Evolutionary conservation across 306 rosid species (phyloP), one percentile per base, ranked within the genome.

Genomic region (Hylodesmum podocarpum): DNA sequence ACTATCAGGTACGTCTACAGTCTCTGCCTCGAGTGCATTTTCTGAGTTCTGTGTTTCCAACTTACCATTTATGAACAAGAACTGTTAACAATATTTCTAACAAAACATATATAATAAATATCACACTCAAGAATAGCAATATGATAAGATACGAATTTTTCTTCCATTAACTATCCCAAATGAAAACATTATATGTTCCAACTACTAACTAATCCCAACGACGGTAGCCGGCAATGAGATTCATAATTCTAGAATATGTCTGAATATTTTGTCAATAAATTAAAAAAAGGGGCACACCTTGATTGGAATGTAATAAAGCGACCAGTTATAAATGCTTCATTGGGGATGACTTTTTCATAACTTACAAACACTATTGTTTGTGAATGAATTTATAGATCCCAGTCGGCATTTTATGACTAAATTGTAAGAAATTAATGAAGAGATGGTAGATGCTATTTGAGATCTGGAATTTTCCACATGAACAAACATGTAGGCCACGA

Each of bases 221-320:
- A 10, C 73, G 41, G 58, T 36, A 13, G 76, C 65, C 66, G 66
- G 66, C 51, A 54, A 36, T 15, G 8, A 72, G 39, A 54, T n/a
- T 66, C 39, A 13, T 37, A 22, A 12, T 70, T 70, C 19, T 50
- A 50, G 27, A 50, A 3, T 49, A 8, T 46, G 2, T 19, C 49
- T 49, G 55, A 4, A 18, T 6, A 2, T 0, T 12, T 40, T 40
- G n/a, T 40, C 14, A 44, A 44, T n/a, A 15, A 44, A 44, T 44
- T 33, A 18, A 33, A 18, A 15, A 6, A 47, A n/a, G 4, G 4
- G 37, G 6, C 37, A 33, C 3, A 33, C 6, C 6, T 33, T 4
- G n/a, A 49, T 18, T 49, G 6, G 25, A 49, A 18, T 16, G 55
- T 49, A 49, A 49, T 25, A 49, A 49, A 49, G 12, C 11, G 25